Evolutionary conservation across 2,329 filamentous ascomycete species (phyloP), one percentile per base, ranked within the genome.

Genomic region (Fragosphaeria purpurea): DNA sequence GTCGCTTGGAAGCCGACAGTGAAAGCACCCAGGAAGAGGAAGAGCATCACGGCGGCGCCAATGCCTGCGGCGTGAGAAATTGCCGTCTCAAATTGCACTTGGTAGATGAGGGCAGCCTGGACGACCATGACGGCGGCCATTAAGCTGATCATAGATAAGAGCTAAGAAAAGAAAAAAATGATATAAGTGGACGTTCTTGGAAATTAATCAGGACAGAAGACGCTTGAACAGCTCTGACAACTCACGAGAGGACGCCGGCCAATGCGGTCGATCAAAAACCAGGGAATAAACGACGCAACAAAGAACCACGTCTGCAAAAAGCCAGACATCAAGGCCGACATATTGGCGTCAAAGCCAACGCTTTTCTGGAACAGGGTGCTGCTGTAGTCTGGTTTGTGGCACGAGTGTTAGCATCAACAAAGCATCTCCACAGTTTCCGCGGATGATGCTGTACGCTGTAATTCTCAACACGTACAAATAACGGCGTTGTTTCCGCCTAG

Each of bases 191-290:
- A 22, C 22, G 22, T 22, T 22, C 2, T 22, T 22, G 22, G 22
- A 22, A 22, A 22, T 22, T 3, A 22, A 22, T 22, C 3, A 22
- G 3, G 22, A 22, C 22, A 22, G 22, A 22, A 22, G 3, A 22
- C 22, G 22, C 22, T 22, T 2, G 3, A 22, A 22, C 22, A 22
- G 35, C 35, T 38, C 4, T 7, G 35, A 7, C 7, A 38, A 38
- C 35, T 7, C 59, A 87, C 74, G 51, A 87, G 69, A 69, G 82
- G 81, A 57, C 83, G 82, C 48, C 84, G 76, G 41, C 83, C 84
- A 56, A 83, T 86, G 44, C 82, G 76, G 62, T 88, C 84, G 34
- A 85, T 79, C 7, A 57, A 35, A 30, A 53, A 46, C 46, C 51
- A 48, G 9, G 55, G 44, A 1, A 49, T 47, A 33, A 48, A 50